These are phyloP conservation scores for Pythium dissimile DNA, from an alignment of 352 stramenopile species.

Conservation along the genomic window DNA sequence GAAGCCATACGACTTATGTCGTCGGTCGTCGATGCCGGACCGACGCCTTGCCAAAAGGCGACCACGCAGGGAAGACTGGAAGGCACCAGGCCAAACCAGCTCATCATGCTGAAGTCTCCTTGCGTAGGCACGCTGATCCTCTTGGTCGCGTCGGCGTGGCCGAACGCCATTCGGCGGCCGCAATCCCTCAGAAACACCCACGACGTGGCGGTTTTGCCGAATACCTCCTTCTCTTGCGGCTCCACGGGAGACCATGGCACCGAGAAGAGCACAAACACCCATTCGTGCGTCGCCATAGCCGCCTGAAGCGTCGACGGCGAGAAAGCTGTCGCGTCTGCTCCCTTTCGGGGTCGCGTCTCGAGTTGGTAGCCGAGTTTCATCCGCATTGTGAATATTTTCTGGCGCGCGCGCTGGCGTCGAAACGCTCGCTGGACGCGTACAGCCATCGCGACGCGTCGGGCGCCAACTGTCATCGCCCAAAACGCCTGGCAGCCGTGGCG, in stretches of 20 bases:
- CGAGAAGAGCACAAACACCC: conserved; percentile 34
- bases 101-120: conserved; percentile 31
- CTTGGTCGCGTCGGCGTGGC: conserved; percentile 21
- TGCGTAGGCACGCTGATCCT: neutral
- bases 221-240: conserved; percentile 1
- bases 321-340: conserved; percentile 19
- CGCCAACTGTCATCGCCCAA: conserved; percentile 32
- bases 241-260: conserved; percentile 30
- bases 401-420: conserved; percentile 26
- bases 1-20: neutral
- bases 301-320: conserved; percentile 15
- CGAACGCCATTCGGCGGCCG: conserved; percentile 25
- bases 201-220: conserved; percentile 33
- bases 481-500: conserved; percentile 24
- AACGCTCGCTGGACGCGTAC: conserved; percentile 30
- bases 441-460: conserved; percentile 25
- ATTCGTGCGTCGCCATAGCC: conserved; percentile 17
- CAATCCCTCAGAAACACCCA: conserved; percentile 29
- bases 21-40: neutral
- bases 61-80: conserved; percentile 29
- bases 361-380: conserved; percentile 38
- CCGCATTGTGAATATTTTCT: conserved; percentile 28
- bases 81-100: conserved; percentile 23
- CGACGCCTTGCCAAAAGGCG: conserved; percentile 37
- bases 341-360: conserved; percentile 14